phyloP scores from a whole-genome alignment of 1,284 basidiomycete species.

The Boletellus deceptivus region DNA sequence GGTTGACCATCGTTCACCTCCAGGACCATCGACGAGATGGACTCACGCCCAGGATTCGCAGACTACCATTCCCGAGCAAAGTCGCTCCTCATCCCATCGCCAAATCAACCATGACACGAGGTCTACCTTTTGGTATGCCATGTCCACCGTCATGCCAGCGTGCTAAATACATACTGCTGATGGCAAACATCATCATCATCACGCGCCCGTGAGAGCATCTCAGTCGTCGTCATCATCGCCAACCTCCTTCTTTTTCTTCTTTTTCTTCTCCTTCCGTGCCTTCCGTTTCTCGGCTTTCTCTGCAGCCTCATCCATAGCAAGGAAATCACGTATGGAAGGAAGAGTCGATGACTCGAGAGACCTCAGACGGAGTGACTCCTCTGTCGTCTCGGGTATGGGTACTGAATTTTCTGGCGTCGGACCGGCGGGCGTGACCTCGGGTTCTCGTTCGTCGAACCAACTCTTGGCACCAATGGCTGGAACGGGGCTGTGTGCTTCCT shows the following conservation, averaged over 20 bases:
- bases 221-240: conserved; percentile 33
- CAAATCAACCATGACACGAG: conserved; percentile 4
- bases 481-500: neutral
- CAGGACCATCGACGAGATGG: conserved; percentile 79
- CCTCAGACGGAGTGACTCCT: conserved; percentile 54
- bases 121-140: neutral
- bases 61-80: conserved; percentile 67
- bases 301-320: conserved; percentile 70
- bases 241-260: conserved; percentile 44
- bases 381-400: conserved; percentile 28
- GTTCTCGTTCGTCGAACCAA: conserved; percentile 27
- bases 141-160: neutral
- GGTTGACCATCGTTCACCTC: neutral
- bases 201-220: neutral
- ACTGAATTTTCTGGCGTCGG: conserved; percentile 19
- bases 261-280: conserved; percentile 76
- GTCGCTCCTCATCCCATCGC: conserved; percentile 24
- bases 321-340: conserved; percentile 76
- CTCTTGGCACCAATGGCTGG: conserved; percentile 3
- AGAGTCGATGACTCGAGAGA: conserved; percentile 73
- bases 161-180: conserved; percentile 2
- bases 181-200: neutral
- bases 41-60: conserved; percentile 70
- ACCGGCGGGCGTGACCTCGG: conserved; percentile 5
- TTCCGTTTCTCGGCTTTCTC: conserved; percentile 62